These are phyloP conservation scores for Zygnema circumcarinatum DNA, from an alignment of 139 green algal genomes.

Conservation along the genomic window DNA sequence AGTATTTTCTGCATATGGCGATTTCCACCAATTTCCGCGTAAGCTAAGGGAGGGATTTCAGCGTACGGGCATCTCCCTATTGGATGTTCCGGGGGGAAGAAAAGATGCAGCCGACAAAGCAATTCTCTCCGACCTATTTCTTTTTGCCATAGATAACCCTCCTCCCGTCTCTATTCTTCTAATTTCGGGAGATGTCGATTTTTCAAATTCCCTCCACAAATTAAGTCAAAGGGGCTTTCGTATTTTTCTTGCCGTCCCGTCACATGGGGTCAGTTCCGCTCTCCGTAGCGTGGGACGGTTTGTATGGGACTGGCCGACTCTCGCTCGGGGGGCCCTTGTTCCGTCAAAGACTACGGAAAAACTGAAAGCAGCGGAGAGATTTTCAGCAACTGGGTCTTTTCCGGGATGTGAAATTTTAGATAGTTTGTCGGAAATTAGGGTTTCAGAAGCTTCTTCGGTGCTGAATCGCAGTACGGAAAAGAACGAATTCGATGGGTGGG, in stretches of 20 bases:
- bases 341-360: not conserved
- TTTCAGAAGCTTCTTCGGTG: not conserved
- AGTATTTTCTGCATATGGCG: constrained; percentile 57
- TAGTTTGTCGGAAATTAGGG: not conserved
- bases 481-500: not conserved
- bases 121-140: constrained; percentile 58
- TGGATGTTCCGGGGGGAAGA: constrained; percentile 47
- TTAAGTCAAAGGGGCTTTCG: constrained; percentile 43
- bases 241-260: constrained; percentile 31
- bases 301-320: constrained; percentile 53
- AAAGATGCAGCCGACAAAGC: constrained; percentile 61
- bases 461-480: not conserved
- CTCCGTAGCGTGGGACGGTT: constrained; percentile 15
- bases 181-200: constrained; percentile 58
- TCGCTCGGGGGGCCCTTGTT: constrained; percentile 15
- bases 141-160: constrained; percentile 56
- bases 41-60: constrained; percentile 39
- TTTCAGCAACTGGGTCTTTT: not conserved
- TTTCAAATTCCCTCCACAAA: constrained; percentile 57
- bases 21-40: constrained; percentile 47
- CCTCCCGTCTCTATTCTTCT: constrained; percentile 48
- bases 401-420: not conserved
- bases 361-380: not conserved
- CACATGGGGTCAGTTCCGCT: constrained; percentile 4
- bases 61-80: constrained; percentile 47